These are phyloP conservation scores for Saxophila tyrrhenica DNA, from an alignment of 495 filamentous ascomycete species.

Conservation along the genomic window DNA sequence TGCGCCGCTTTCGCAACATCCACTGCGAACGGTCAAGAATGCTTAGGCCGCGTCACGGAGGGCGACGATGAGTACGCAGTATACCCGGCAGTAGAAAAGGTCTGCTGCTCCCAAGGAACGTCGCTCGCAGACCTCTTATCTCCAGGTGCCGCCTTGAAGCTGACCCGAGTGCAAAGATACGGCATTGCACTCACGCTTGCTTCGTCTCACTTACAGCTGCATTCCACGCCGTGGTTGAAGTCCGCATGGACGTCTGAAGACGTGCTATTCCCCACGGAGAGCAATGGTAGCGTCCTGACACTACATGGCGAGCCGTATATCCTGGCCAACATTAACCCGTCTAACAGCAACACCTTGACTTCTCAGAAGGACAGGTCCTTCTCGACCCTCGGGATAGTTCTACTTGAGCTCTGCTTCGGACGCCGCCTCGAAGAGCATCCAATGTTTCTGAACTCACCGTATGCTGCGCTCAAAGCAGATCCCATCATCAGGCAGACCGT, in stretches of 20 bases:
- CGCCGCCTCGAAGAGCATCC: background rate
- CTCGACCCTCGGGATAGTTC: conserved; percentile 5
- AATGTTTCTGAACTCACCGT: background rate
- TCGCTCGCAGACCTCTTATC: background rate
- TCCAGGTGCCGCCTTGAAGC: background rate
- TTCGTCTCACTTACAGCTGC: conserved; percentile 7
- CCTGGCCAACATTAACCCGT: background rate
- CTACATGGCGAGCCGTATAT: background rate
- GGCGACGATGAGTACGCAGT: background rate
- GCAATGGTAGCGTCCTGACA: background rate
- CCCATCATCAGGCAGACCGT: conserved; percentile 1
- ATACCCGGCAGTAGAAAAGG: background rate
- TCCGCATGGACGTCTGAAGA: background rate
- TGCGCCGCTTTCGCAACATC: background rate
- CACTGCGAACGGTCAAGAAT: background rate
- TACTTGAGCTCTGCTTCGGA: conserved; percentile 9
- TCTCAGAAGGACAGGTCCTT: background rate
- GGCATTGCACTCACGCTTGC: conserved; percentile 4
- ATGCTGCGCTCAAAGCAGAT: background rate
- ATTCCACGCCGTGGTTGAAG: conserved; percentile 6
- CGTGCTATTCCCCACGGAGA: background rate
- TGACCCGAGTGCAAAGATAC: conserved; percentile 1
- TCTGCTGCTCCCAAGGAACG: background rate
- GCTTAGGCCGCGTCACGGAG: background rate
- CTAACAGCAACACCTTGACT: background rate